phyloP scores from a whole-genome alignment of 345 rosid genomes.

The Corchorus capsularis region DNA sequence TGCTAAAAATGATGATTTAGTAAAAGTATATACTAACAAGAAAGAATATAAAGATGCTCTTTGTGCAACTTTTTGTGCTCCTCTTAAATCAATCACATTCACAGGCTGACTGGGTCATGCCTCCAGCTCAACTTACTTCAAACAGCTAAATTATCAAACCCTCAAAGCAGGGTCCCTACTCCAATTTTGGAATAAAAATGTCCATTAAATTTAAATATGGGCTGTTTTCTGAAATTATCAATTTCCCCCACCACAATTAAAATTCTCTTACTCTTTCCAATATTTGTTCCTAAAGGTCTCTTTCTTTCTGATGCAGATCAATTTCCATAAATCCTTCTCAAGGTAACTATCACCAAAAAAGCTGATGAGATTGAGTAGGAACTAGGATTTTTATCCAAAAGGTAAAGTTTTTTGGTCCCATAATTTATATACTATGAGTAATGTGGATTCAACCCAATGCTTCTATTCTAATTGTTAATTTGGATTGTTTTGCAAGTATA shows the following conservation, averaged over 20 bases:
- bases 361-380: neutral
- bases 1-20: neutral
- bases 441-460: neutral
- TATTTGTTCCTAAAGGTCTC: neutral
- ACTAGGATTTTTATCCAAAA: neutral
- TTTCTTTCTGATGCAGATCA: neutral
- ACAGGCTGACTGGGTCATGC: constrained; percentile 6
- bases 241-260: too few species aligned
- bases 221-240: too few species aligned
- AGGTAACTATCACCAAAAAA: neutral
- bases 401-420: neutral
- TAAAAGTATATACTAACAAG: neutral
- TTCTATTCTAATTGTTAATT: neutral
- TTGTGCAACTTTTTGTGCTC: neutral
- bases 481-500: neutral
- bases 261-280: too few species aligned
- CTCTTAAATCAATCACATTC: neutral
- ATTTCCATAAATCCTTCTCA: neutral
- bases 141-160: neutral
- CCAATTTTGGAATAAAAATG: too few species aligned
- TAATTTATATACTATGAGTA: neutral
- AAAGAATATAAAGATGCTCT: neutral
- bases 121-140: constrained; percentile 17
- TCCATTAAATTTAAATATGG: too few species aligned
- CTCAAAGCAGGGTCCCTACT: too few species aligned